Conservation (phyloP, 805 yeast genomes). For the Saturnispora halmiae region DNA sequence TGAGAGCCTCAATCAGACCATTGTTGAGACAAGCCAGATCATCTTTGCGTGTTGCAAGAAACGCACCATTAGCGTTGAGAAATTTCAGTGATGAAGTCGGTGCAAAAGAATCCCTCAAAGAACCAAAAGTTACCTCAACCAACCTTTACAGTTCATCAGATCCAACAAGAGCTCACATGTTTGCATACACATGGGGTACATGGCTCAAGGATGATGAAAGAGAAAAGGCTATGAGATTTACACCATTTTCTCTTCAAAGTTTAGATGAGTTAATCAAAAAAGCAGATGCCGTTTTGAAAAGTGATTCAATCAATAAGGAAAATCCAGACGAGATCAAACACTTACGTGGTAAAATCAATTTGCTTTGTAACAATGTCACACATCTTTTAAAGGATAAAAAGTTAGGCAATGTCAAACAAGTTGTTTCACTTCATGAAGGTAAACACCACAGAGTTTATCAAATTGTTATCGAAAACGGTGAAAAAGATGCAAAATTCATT, state of each 20-base stretch:
- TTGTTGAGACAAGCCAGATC: constrained; percentile 1
- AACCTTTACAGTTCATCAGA: constrained; percentile 13
- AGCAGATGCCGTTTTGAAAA: constrained; percentile 8
- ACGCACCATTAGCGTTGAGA: no score
- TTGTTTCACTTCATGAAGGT: constrained; percentile 86
- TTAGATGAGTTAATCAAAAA: constrained; percentile 32
- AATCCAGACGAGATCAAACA: constrained; percentile 34
- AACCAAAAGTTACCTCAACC: constrained; percentile 11
- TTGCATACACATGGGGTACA: constrained; percentile 89
- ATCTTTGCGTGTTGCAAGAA: no score
- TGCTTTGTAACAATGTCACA: constrained; percentile 18
- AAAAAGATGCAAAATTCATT: constrained; percentile 42
- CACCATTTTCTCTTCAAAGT: constrained; percentile 77
- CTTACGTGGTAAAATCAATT: constrained; percentile 19
- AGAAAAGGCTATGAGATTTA: constrained; percentile 69
- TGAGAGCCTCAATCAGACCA: constrained; percentile 6
- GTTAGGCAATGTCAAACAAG: constrained; percentile 44
- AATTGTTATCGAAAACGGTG: constrained; percentile 32
- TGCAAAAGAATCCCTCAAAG: not conserved
- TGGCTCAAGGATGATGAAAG: constrained; percentile 76
- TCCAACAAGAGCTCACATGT: constrained; percentile 33
- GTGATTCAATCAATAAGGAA: constrained; percentile 15
- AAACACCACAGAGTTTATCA: constrained; percentile 86
- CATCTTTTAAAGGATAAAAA: constrained; percentile 14
- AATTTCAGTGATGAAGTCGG: constrained; percentile 4